These are phyloP conservation scores for Thermothelomyces thermophilus DNA, from an alignment of 2,329 filamentous ascomycete species.

Conservation along the genomic window DNA sequence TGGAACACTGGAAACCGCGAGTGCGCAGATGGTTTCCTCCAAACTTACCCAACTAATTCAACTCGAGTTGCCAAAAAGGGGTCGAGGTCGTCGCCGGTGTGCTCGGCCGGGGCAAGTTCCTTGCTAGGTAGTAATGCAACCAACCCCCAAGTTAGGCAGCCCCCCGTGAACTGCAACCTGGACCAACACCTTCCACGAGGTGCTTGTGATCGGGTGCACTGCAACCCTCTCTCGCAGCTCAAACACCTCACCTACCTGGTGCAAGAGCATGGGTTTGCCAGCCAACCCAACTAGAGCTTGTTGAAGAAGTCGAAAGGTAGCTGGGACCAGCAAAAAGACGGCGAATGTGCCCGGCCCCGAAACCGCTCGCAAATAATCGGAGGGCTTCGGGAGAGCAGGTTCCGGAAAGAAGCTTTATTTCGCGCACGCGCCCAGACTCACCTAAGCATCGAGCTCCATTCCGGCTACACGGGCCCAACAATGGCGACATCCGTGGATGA, in stretches of 20 bases:
- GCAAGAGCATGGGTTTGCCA: too few relatives aligned
- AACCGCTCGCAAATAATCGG: too few relatives aligned
- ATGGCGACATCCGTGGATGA: constrained; percentile 9
- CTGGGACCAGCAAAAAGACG: too few relatives aligned
- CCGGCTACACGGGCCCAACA: constrained; percentile 5
- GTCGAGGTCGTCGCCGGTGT: background rate
- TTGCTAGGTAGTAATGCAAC: background rate
- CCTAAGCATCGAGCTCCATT: background rate
- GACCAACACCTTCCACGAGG: background rate
- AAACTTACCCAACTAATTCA: too few relatives aligned
- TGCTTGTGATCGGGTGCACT: background rate
- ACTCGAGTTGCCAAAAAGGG: too few relatives aligned
- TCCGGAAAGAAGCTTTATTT: constrained; percentile 2
- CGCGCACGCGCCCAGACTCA: constrained; percentile 3
- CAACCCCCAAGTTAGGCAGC: background rate
- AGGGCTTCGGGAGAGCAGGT: too few relatives aligned
- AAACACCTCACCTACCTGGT: too few relatives aligned
- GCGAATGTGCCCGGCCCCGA: too few relatives aligned
- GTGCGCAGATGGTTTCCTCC: too few relatives aligned
- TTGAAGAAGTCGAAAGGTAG: too few relatives aligned
- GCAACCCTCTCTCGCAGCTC: background rate
- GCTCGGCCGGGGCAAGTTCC: background rate
- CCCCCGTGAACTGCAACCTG: background rate
- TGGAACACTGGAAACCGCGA: too few relatives aligned
- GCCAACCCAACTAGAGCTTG: too few relatives aligned